A percentile compares a stretch with the other conserved stretches of the same genome.
phyloP scores from a whole-genome alignment of 192 early-diverging fungal genomes.

The Backusella circina region DNA sequence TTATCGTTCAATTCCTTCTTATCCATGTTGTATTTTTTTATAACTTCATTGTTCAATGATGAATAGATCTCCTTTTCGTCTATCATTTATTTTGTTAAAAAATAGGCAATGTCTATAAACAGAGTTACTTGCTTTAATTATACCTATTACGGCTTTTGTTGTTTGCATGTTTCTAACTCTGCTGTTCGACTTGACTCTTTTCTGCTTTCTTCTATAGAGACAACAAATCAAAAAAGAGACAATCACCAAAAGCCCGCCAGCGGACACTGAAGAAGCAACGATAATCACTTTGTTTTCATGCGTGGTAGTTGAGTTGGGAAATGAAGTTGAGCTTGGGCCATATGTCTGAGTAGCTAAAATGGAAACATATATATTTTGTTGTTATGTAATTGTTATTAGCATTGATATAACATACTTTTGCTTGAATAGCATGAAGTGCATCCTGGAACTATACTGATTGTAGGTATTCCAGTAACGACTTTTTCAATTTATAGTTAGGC shows the following conservation, averaged over 20 bases:
- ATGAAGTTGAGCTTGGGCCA: neutral
- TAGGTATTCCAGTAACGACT: neutral
- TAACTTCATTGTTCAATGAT: neutral
- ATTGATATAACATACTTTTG: neutral
- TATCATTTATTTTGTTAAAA: neutral
- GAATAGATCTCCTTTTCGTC: neutral
- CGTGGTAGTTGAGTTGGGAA: neutral
- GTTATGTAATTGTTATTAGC: no score
- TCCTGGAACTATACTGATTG: neutral
- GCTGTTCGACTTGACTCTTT: neutral
- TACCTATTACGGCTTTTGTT: neutral
- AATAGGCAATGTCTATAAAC: no score
- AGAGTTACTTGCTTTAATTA: no score
- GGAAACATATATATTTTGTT: no score
- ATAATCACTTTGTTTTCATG: neutral
- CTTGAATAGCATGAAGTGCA: neutral
- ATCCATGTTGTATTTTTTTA: neutral
- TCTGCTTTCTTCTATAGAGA: conserved; percentile 1
- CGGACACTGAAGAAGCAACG: neutral
- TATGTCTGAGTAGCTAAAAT: neutral
- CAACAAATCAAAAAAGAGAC: neutral
- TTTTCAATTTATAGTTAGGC: neutral
- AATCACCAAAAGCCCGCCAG: neutral
- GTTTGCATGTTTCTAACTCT: neutral
- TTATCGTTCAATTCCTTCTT: neutral